Conservation (phyloP, 169 alveolate species). For the Blepharisma undulans region DNA sequence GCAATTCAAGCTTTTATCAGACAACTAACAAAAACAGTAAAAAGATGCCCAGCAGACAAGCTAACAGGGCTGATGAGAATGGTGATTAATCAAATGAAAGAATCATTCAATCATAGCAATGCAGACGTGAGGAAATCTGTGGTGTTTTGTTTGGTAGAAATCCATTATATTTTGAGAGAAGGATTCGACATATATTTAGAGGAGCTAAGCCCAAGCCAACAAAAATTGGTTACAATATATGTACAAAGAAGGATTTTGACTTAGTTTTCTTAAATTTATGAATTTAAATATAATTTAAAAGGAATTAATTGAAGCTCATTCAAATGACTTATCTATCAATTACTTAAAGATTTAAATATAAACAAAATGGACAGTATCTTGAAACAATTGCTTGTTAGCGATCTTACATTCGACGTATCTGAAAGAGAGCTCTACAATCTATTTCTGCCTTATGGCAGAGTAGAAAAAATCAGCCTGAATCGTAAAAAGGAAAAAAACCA, state of each 20-base stretch:
- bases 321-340: no score
- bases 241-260: slow-evolving; percentile 24
- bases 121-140: slow-evolving; percentile 45
- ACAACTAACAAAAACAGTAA: not conserved
- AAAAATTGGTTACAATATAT: slow-evolving; percentile 39
- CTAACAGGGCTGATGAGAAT: not conserved
- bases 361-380: not conserved
- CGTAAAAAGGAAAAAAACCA: not conserved
- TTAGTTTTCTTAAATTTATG: no score
- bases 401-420: not conserved
- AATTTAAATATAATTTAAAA: no score
- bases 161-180: not conserved
- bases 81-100: not conserved
- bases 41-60: not conserved
- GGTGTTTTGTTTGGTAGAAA: slow-evolving; percentile 42
- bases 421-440: not conserved
- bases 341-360: no score
- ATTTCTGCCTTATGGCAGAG: not conserved
- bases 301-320: no score
- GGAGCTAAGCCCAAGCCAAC: slow-evolving; percentile 37
- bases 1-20: slow-evolving; percentile 26
- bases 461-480: not conserved
- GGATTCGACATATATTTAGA: slow-evolving; percentile 16
- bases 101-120: slow-evolving; percentile 30
- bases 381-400: not conserved